Base-by-base conservation (phyloP, 352 stramenopile species). In the Pythium vanterpoolii region DNA sequence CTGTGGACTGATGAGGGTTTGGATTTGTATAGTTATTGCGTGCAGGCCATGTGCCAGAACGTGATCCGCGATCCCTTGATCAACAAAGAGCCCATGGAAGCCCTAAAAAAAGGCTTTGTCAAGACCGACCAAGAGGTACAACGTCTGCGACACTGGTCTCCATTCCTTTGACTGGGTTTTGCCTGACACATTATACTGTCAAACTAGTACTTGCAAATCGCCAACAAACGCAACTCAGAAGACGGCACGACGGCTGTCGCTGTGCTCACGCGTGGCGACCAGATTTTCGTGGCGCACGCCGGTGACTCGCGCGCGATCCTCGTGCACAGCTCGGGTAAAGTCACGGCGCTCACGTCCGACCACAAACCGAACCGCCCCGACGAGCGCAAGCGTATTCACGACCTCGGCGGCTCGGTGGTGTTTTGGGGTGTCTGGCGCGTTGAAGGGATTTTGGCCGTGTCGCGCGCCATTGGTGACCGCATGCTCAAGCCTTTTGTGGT, bases 401-500 rank as follows among this genome's bases (percentile, higher is more conserved):
- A 92, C 46, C 68, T 96, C 18, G 92, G 93, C 27, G 93, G 93
- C 38, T 91, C 76, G 23, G 87, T 98, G 3, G 86, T 96, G 13
- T 89, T 96, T 53, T 96, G 86, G 83, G 93, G 93, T 21, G 86
- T 96, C 34, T 97, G 90, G 87, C 85, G 93, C 42, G 93, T 98
- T n/a, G 84, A 97, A 67, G 93, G 93, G 33, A 93, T 97, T 48
- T 74, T 98, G 42, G 93, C 93, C 19, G 90, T 98, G 27, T 97
- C 89, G 14, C 87, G 87, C 31, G 88, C 90, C 28, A 97, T 98
- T 55, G 93, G 93, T 16, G 93, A 98, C 66, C 79, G 85, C 30
- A 90, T 91, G 72, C 75, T 98, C 30, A 97, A 97, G 70, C 89
- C 85, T 1, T 97, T 93, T 33, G 89, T 98, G n/a, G 87, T 92